Percentiles rank a stretch among this genome's conserved stretches.
Conservation (phyloP, 768 basidiomycete genomes). For the Amanita brunnescens region DNA sequence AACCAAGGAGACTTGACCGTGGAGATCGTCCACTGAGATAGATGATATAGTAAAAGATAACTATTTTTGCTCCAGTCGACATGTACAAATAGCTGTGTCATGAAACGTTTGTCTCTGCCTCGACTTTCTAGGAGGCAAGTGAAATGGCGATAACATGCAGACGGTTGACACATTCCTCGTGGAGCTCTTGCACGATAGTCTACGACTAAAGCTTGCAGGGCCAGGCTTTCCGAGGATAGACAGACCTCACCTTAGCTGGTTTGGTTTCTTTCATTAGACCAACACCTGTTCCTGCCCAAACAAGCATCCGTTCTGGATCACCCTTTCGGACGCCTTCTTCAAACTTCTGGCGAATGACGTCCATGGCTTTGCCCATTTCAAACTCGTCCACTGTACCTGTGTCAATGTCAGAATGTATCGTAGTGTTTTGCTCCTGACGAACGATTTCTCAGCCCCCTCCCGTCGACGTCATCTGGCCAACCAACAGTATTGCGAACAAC, state of each 20-base stretch:
- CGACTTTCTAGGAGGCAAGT: slow-evolving; percentile 5
- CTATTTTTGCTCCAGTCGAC: background rate
- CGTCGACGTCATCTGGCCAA: slow-evolving; percentile 58
- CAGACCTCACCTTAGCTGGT: slow-evolving; percentile 28
- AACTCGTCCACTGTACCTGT: slow-evolving; percentile 47
- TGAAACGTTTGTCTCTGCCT: slow-evolving; percentile 1
- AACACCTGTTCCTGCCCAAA: slow-evolving; percentile 66
- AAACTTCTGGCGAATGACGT: slow-evolving; percentile 34
- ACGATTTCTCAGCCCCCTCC: slow-evolving; percentile 49
- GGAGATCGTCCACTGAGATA: slow-evolving; percentile 67
- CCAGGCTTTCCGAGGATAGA: background rate
- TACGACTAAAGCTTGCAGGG: slow-evolving; percentile 16
- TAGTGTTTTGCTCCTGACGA: slow-evolving; percentile 13
- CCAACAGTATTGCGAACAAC: slow-evolving; percentile 42
- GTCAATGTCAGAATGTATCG: slow-evolving; percentile 9
- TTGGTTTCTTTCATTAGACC: slow-evolving; percentile 39
- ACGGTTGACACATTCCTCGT: slow-evolving; percentile 32
- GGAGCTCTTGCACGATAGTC: slow-evolving; percentile 49
- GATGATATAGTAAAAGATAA: background rate
- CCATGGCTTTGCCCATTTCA: slow-evolving; percentile 37
- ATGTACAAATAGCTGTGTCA: background rate
- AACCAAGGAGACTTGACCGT: slow-evolving; percentile 88
- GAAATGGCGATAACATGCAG: slow-evolving; percentile 14
- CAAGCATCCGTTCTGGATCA: slow-evolving; percentile 43
- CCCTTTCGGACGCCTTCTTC: slow-evolving; percentile 32